Percentiles rank a stretch among this genome's conserved stretches.
phyloP scores from a whole-genome alignment of 202 grass and related monocot species.

The Zizania palustris region DNA sequence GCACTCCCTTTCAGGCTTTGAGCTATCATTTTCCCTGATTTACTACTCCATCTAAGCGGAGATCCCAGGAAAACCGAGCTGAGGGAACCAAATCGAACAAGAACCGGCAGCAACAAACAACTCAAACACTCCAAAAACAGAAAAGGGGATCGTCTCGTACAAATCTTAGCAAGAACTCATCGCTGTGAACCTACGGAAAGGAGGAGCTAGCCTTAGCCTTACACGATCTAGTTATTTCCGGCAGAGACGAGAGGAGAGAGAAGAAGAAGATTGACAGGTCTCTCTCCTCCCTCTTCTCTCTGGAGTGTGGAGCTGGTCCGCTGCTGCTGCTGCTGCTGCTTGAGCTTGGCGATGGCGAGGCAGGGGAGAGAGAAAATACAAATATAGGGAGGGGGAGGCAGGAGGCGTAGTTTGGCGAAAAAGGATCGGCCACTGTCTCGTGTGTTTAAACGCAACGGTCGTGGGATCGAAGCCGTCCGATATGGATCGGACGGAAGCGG shows the following conservation, averaged over 20 bases:
- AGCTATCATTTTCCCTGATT: constrained; percentile 17
- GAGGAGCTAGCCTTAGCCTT: background rate
- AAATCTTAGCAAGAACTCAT: constrained; percentile 21
- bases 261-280: background rate
- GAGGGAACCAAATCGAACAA: constrained; percentile 1
- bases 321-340: background rate
- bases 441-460: constrained; percentile 52
- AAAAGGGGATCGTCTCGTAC: background rate
- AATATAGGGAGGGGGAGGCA: constrained; percentile 9
- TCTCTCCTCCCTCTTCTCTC: background rate
- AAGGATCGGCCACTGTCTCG: background rate
- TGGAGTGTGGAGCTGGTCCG: no score
- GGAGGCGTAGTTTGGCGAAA: background rate
- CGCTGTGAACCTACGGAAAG: background rate
- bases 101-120: background rate
- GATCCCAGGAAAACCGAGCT: constrained; percentile 23
- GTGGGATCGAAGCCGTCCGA: background rate
- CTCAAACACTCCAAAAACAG: background rate
- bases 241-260: background rate
- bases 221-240: background rate
- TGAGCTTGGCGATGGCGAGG: background rate
- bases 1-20: no score
- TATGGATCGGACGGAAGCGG: background rate
- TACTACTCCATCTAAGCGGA: constrained; percentile 34
- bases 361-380: constrained; percentile 49